Conservation (phyloP, 2,329 filamentous ascomycete genomes). For the Aspergillus neoniger region DNA sequence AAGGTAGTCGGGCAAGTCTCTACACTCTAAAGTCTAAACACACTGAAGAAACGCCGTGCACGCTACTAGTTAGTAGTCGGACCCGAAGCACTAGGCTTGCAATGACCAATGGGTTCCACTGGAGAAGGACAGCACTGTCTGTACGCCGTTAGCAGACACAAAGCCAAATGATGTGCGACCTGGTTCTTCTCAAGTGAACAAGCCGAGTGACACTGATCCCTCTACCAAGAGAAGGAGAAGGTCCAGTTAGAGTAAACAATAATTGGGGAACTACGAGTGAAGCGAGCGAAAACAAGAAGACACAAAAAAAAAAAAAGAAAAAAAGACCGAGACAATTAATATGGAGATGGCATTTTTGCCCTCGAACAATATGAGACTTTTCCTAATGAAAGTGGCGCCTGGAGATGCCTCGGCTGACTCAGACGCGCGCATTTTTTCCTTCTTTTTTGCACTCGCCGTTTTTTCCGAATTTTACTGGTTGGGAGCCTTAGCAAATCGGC, state of each 20-base stretch:
- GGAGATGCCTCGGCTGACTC: neutral
- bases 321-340: too few species aligned
- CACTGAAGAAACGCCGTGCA: neutral
- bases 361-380: neutral
- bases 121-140: neutral
- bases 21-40: too few species aligned
- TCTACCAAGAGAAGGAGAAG: too few species aligned
- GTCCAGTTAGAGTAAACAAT: too few species aligned
- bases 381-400: neutral
- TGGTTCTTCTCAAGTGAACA: too few species aligned
- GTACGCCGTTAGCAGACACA: neutral
- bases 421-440: neutral
- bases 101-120: neutral
- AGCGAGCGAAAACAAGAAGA: too few species aligned
- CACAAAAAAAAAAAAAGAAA: too few species aligned
- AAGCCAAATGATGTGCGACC: neutral
- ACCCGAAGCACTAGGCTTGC: neutral
- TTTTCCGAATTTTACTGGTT: neutral
- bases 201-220: too few species aligned
- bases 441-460: neutral
- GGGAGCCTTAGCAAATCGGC: slow-evolving; percentile 13
- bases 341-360: neutral
- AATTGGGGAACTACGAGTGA: too few species aligned
- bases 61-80: neutral
- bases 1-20: too few species aligned